Evolutionary conservation across 805 yeast genomes (phyloP).

Genomic region (Lipomyces sp.): DNA sequence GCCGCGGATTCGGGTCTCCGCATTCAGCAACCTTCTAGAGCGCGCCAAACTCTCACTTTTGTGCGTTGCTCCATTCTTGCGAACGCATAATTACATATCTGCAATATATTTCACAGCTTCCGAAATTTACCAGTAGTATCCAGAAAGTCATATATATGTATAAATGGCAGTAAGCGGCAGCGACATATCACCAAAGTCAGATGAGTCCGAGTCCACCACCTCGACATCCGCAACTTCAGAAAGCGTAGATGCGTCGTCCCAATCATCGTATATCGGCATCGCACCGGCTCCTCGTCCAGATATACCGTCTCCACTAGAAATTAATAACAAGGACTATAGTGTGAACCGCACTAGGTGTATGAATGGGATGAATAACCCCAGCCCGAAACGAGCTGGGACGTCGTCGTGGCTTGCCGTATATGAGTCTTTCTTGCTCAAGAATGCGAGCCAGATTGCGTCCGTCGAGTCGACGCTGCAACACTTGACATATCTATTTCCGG

Average conservation of each 20-base stretch:
- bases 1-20: background rate
- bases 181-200: background rate
- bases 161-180: slow-evolving; percentile 1
- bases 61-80: no score
- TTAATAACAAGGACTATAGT: background rate
- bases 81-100: no score
- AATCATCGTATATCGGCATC: background rate
- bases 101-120: no score
- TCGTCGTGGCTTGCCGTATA: slow-evolving; percentile 42
- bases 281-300: background rate
- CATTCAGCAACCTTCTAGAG: background rate
- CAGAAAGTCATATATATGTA: background rate
- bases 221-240: background rate
- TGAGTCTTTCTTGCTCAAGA: slow-evolving; percentile 46
- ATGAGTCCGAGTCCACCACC: background rate
- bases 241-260: background rate
- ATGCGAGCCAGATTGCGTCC: slow-evolving; percentile 47
- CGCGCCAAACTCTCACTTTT: no score
- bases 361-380: background rate
- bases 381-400: background rate
- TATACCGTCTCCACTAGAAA: background rate
- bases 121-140: no score
- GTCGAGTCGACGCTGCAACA: slow-evolving; percentile 47
- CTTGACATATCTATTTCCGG: slow-evolving; percentile 47
- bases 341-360: background rate